phyloP scores from a whole-genome alignment of 2,329 filamentous ascomycete genomes.

The Fusarium sororula region DNA sequence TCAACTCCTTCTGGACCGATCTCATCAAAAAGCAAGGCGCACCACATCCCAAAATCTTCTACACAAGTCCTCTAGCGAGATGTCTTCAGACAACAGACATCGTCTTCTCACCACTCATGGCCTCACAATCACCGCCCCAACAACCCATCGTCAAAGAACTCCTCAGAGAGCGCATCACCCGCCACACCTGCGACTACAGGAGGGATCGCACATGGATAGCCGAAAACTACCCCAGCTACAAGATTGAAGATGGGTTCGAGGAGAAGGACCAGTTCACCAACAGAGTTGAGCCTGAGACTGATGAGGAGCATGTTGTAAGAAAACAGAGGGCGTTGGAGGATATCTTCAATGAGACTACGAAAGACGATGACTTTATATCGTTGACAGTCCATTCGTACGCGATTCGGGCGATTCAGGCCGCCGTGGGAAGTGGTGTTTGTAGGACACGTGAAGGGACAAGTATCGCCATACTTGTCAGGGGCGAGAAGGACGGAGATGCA shows the following conservation, averaged over 20 bases:
- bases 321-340: conserved; percentile 56
- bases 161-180: conserved; percentile 66
- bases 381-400: conserved; percentile 61
- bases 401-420: conserved; percentile 54
- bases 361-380: conserved; percentile 54
- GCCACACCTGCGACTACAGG: conserved; percentile 70
- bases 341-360: conserved; percentile 54
- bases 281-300: conserved; percentile 57
- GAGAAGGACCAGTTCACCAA: conserved; percentile 66
- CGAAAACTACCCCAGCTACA: conserved; percentile 58
- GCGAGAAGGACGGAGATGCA: conserved; percentile 29
- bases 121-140: conserved; percentile 52
- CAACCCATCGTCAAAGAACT: conserved; percentile 65
- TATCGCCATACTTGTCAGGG: conserved; percentile 66
- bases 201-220: conserved; percentile 59
- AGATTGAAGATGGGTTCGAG: conserved; percentile 62
- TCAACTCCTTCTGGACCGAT: conserved; percentile 61
- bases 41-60: conserved; percentile 62
- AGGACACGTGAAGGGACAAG: conserved; percentile 60
- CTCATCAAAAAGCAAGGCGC: conserved; percentile 57
- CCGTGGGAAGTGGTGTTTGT: conserved; percentile 55
- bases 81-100: conserved; percentile 66
- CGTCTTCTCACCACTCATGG: conserved; percentile 57
- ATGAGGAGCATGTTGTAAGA: conserved; percentile 55
- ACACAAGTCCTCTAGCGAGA: conserved; percentile 66